Conservation (phyloP, 345 rosid genomes). For the Isatis tinctoria region DNA sequence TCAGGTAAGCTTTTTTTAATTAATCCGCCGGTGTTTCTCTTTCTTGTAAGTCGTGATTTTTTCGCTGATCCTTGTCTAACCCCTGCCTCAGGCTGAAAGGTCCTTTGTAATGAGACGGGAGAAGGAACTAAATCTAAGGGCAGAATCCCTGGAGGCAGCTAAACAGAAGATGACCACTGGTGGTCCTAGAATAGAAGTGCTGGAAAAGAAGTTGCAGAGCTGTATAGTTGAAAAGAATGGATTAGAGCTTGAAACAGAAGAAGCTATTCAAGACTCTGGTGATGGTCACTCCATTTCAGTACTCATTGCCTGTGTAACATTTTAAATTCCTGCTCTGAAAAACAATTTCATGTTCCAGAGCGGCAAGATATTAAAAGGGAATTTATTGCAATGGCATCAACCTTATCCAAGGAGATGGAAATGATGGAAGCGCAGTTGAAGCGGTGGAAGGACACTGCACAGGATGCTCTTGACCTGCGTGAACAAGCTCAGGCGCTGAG, state of each 20-base stretch:
- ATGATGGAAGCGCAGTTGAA: slow-evolving; percentile 93
- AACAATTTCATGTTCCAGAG: slow-evolving; percentile 44
- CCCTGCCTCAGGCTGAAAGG: slow-evolving; percentile 68
- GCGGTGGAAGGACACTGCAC: slow-evolving; percentile 83
- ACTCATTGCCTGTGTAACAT: background rate
- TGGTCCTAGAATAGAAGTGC: slow-evolving; percentile 60
- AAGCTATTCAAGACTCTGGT: slow-evolving; percentile 85
- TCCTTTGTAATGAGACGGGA: slow-evolving; percentile 66
- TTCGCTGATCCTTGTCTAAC: slow-evolving; percentile 29
- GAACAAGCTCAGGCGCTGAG: slow-evolving; percentile 59
- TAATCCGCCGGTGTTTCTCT: slow-evolving; percentile 14
- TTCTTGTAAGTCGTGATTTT: slow-evolving; percentile 8
- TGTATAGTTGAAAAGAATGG: slow-evolving; percentile 81
- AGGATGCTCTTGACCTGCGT: slow-evolving; percentile 66
- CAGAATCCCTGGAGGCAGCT: slow-evolving; percentile 63
- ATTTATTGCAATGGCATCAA: slow-evolving; percentile 85
- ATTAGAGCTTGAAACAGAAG: slow-evolving; percentile 79
- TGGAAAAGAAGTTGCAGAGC: slow-evolving; percentile 69
- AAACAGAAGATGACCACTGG: slow-evolving; percentile 42
- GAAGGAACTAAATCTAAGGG: slow-evolving; percentile 64
- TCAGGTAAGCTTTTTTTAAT: slow-evolving; percentile 56
- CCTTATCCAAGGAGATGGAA: slow-evolving; percentile 87
- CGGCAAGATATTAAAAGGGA: slow-evolving; percentile 83
- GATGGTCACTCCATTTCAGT: slow-evolving; percentile 21
- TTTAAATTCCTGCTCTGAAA: slow-evolving; percentile 17